Percentiles rank a stretch among this genome's conserved stretches.
phyloP scores from a whole-genome alignment of 192 early-diverging fungal genomes.

The Mortierella claussenii region DNA sequence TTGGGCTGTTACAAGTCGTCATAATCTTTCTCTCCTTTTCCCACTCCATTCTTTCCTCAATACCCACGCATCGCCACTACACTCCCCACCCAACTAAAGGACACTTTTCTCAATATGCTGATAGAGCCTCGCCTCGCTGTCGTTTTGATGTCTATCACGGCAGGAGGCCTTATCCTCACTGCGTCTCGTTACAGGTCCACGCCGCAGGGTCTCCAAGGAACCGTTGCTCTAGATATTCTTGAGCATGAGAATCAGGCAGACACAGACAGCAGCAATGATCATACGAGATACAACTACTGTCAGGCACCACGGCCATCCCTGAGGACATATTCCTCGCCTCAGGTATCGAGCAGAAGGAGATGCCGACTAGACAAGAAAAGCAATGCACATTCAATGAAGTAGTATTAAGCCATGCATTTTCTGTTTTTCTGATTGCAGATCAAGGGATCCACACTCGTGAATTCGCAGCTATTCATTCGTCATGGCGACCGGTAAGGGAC shows the following conservation, averaged over 20 bases:
- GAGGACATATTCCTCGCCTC: slow-evolving; percentile 24
- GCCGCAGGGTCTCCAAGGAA: background rate
- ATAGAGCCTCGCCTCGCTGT: slow-evolving; percentile 6
- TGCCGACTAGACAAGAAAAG: too few relatives aligned
- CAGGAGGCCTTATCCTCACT: slow-evolving; percentile 23
- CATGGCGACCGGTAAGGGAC: slow-evolving; percentile 51
- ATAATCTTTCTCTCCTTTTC: too few relatives aligned
- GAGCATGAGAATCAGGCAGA: slow-evolving; percentile 8
- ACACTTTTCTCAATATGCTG: too few relatives aligned
- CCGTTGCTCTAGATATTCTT: slow-evolving; percentile 10
- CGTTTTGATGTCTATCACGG: slow-evolving; percentile 15
- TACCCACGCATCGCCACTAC: too few relatives aligned
- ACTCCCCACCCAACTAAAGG: too few relatives aligned
- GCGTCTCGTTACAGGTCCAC: slow-evolving; percentile 1
- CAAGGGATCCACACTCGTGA: slow-evolving; percentile 13
- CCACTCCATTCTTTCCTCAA: too few relatives aligned
- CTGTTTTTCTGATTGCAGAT: background rate
- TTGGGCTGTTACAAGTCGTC: too few relatives aligned
- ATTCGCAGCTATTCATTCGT: slow-evolving; percentile 41
- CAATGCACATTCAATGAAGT: background rate
- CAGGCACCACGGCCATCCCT: slow-evolving; percentile 23
- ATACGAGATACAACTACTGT: slow-evolving; percentile 27
- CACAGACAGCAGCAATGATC: background rate
- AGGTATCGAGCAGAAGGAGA: slow-evolving; percentile 7
- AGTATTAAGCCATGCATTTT: background rate